phyloP scores from a whole-genome alignment of 352 stramenopile genomes.

The Poterioochromonas sp. region DNA sequence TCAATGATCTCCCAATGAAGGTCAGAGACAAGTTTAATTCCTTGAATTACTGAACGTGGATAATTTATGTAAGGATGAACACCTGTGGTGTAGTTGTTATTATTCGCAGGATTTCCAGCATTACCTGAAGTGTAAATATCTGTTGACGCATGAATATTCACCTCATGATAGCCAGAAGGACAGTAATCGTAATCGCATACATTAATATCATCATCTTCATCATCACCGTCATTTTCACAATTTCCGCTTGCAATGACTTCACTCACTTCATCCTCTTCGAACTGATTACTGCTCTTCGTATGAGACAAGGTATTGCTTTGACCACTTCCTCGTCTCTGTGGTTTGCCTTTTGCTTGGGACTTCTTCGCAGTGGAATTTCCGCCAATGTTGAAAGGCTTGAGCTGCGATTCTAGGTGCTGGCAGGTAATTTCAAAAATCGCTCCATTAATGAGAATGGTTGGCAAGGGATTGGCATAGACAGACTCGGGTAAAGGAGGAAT shows the following conservation, averaged over 20 bases:
- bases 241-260: too few species aligned
- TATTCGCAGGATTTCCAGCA: not conserved
- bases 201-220: constrained; percentile 10
- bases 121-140: not conserved
- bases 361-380: too few species aligned
- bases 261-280: too few species aligned
- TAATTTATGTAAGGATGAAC: not conserved
- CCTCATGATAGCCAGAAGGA: not conserved
- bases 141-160: not conserved
- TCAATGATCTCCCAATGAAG: constrained; percentile 28
- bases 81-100: not conserved
- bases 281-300: too few species aligned
- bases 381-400: constrained; percentile 33
- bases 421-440: constrained; percentile 26
- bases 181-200: too few species aligned
- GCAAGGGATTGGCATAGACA: too few species aligned
- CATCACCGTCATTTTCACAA: constrained; percentile 33
- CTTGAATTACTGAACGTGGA: too few species aligned
- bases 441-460: too few species aligned
- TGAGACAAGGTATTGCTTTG: too few species aligned
- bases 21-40: constrained; percentile 3
- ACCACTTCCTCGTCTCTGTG: too few species aligned
- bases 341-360: too few species aligned
- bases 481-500: too few species aligned
- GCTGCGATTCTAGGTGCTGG: constrained; percentile 3